These are phyloP conservation scores for Halophytophthora batemanensis DNA, from an alignment of 352 stramenopile species.

Conservation along the genomic window DNA sequence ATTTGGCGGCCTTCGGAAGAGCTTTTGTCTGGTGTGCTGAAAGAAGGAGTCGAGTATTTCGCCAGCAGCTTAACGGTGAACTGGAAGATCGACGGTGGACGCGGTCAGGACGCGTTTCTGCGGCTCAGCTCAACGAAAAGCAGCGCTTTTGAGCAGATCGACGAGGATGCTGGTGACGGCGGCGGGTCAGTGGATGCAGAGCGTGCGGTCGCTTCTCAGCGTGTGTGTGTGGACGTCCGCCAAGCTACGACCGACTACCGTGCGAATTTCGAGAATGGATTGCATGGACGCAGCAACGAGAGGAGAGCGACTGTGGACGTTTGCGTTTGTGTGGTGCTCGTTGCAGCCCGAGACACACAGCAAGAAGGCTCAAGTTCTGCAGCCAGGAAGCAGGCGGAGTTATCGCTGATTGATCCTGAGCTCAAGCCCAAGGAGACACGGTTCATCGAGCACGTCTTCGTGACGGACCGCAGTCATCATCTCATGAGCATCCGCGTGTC, in stretches of 20 bases:
- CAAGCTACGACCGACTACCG: slow-evolving; percentile 25
- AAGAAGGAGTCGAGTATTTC: slow-evolving; percentile 57
- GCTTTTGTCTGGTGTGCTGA: slow-evolving; percentile 32
- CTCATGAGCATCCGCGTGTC: slow-evolving; percentile 59
- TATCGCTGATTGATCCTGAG: slow-evolving; percentile 21
- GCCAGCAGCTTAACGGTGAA: slow-evolving; percentile 59
- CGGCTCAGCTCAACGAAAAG: slow-evolving; percentile 66
- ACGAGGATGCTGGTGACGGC: slow-evolving; percentile 4
- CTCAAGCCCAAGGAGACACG: slow-evolving; percentile 24
- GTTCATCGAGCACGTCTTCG: slow-evolving; percentile 54
- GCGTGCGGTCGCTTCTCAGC: not conserved
- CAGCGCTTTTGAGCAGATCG: slow-evolving; percentile 37
- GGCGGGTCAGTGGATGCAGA: slow-evolving; percentile 3
- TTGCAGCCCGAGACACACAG: slow-evolving; percentile 27
- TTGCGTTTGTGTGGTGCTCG: slow-evolving; percentile 46
- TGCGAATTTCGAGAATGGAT: slow-evolving; percentile 21
- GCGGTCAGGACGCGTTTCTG: slow-evolving; percentile 37
- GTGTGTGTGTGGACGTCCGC: slow-evolving; percentile 23
- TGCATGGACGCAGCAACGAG: slow-evolving; percentile 23
- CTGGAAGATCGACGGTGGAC: slow-evolving; percentile 53
- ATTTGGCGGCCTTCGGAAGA: slow-evolving; percentile 66
- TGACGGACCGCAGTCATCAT: slow-evolving; percentile 43
- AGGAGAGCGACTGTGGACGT: slow-evolving; percentile 34
- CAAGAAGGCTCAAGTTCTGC: slow-evolving; percentile 17
- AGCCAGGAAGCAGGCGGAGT: slow-evolving; percentile 15